Evolutionary conservation across 352 stramenopile genomes (phyloP).

Genomic region (Phytophthora quininea): DNA sequence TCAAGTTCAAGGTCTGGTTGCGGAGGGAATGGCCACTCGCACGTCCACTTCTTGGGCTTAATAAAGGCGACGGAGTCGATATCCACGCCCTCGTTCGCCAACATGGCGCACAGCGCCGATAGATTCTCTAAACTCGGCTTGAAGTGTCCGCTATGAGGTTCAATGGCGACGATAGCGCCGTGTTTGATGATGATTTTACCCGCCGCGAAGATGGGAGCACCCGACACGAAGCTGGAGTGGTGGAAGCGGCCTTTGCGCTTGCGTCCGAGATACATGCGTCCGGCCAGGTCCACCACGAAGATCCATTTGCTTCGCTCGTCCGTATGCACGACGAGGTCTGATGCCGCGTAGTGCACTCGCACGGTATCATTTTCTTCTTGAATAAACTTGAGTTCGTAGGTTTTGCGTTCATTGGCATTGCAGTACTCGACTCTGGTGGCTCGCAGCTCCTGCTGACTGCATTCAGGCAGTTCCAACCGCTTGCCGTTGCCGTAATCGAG

Average conservation of each 20-base stretch:
- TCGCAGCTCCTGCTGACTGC: conserved; percentile 49
- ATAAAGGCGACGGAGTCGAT: conserved; percentile 56
- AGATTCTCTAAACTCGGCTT: conserved; percentile 65
- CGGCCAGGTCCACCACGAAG: conserved; percentile 62
- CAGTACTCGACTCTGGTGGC: conserved; percentile 64
- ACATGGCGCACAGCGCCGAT: conserved; percentile 43
- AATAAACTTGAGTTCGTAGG: conserved; percentile 55
- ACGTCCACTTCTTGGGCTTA: conserved; percentile 73
- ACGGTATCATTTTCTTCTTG: conserved; percentile 4
- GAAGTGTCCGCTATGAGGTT: conserved; percentile 81
- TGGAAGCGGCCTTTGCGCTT: conserved; percentile 79
- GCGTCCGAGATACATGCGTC: conserved; percentile 63
- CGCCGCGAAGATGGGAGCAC: conserved; percentile 61
- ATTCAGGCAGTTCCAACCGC: conserved; percentile 58
- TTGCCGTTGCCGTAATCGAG: conserved; percentile 62
- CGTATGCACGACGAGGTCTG: conserved; percentile 49
- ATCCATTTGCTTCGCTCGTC: conserved; percentile 79
- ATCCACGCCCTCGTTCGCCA: conserved; percentile 46
- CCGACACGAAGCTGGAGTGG: conserved; percentile 80
- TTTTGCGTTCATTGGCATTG: conserved; percentile 37
- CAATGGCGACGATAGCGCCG: conserved; percentile 61
- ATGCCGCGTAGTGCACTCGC: conserved; percentile 42
- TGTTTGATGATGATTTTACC: conserved; percentile 71
- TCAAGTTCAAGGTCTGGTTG: conserved; percentile 45
- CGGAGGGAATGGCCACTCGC: conserved; percentile 59